phyloP scores from a whole-genome alignment of 1,284 basidiomycete species.

The Ganoderma lucidum region DNA sequence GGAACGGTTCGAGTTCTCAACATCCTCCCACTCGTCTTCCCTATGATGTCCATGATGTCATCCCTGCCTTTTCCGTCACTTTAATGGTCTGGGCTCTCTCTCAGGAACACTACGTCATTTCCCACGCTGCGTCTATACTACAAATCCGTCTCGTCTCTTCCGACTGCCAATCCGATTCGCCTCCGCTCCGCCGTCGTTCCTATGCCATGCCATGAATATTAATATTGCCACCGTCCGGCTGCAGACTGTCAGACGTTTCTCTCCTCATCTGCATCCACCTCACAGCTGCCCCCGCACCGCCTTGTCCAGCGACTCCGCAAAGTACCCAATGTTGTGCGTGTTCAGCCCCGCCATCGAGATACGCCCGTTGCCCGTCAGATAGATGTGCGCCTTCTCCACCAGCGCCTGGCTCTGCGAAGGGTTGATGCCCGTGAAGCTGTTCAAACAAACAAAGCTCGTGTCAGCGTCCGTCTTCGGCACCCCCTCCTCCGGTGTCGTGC shows the following conservation, averaged over 20 bases:
- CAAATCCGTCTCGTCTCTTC: constrained; percentile 5
- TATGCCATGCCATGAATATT: background rate
- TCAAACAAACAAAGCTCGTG: constrained; percentile 30
- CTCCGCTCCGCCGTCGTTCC: constrained; percentile 3
- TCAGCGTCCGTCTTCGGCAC: constrained; percentile 12
- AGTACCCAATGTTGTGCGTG: constrained; percentile 76
- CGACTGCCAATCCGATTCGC: constrained; percentile 4
- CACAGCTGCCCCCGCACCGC: constrained; percentile 68
- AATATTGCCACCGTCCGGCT: background rate
- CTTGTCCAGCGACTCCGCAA: constrained; percentile 79
- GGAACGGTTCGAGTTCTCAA: constrained; percentile 29
- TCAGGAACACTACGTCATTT: constrained; percentile 38
- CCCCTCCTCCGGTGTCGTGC: background rate
- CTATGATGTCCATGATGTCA: constrained; percentile 35
- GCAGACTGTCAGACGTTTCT: background rate
- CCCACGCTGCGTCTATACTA: constrained; percentile 33
- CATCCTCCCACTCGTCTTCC: constrained; percentile 24
- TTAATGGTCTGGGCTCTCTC: constrained; percentile 24
- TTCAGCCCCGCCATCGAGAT: constrained; percentile 91
- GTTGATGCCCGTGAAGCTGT: constrained; percentile 83
- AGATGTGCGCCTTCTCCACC: constrained; percentile 84
- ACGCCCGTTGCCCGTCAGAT: constrained; percentile 87
- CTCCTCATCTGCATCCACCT: constrained; percentile 11
- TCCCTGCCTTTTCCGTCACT: constrained; percentile 20
- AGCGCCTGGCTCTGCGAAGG: constrained; percentile 75